Base-by-base conservation (phyloP, 1,284 basidiomycete genomes). In the Uromyces viciae-fabae region DNA sequence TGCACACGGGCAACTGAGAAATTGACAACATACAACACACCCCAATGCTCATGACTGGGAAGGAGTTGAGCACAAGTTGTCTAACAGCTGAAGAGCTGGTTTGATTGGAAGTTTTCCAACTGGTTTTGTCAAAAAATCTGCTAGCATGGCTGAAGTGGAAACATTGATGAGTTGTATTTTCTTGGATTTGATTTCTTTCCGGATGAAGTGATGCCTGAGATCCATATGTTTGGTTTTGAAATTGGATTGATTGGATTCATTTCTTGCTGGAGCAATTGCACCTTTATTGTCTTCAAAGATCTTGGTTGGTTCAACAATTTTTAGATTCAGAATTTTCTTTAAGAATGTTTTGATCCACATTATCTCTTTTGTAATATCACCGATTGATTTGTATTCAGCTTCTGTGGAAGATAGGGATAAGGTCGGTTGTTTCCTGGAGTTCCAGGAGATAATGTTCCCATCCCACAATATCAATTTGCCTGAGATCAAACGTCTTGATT, bases 351-450 rank as follows among this genome's bases (percentile, higher is more conserved):
- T 49, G 46, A 49, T 49, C 46, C 46, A 49, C 46, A 49, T 49
- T 11, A 49, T 49, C 46, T 89, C 87, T 38, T 84, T 83, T 3
- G 84, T 84, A 0, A 86, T 89, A 86, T 90, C 91, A 88, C 84
- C 82, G 36, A 85, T 82, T 1, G 87, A 87, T 25, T 88, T 84
- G 81, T 88, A 88, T 81, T 89, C 88, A 0, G 89, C 85, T 68
- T 88, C 88, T 0, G 84, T 84, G 0, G 86, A 86, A 0, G 87
- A 89, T 0, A 82, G 79, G 2, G 87, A 84, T 5, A 87, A 84
- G 0, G 85, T 84, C 0, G 82, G 58, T 81, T 89, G 88, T 46
- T 86, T 85, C 62, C 86, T 84, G 0, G 87, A 87, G 17, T 79
- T 77, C 88, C 88, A 89, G 2, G 85, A 84, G 54, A 89, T 82